Evolutionary conservation across 257 asterid genomes (phyloP).

Genomic region (Lycium barbarum): DNA sequence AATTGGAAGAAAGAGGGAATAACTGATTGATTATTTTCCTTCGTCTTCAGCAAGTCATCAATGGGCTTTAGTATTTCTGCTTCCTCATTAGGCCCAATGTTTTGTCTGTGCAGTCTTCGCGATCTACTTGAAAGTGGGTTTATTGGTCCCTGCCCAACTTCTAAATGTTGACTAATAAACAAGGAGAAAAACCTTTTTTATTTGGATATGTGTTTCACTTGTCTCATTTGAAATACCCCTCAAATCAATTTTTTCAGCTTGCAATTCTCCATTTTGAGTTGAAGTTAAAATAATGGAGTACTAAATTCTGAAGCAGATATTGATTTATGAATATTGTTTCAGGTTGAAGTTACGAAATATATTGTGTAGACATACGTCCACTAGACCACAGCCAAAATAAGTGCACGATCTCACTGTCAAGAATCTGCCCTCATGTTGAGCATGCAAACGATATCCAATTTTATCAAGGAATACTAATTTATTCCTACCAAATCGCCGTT

Average conservation of each 20-base stretch:
- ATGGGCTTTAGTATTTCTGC: slow-evolving; percentile 17
- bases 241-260: neutral
- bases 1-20: neutral
- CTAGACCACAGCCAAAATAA: neutral
- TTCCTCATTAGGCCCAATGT: neutral
- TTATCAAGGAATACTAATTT: neutral
- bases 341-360: neutral
- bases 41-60: neutral
- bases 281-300: neutral
- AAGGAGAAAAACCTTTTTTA: too few species aligned
- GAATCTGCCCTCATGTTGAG: neutral
- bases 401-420: neutral
- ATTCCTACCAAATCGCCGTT: neutral
- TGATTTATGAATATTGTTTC: neutral
- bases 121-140: neutral
- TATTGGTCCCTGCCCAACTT: neutral
- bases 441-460: neutral
- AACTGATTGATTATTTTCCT: neutral
- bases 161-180: neutral
- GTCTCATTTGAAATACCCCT: neutral
- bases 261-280: neutral
- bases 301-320: neutral
- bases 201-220: neutral
- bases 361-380: neutral
- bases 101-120: neutral